phyloP scores from a whole-genome alignment of 495 filamentous ascomycete species.

The Penicillium robsamsonii region DNA sequence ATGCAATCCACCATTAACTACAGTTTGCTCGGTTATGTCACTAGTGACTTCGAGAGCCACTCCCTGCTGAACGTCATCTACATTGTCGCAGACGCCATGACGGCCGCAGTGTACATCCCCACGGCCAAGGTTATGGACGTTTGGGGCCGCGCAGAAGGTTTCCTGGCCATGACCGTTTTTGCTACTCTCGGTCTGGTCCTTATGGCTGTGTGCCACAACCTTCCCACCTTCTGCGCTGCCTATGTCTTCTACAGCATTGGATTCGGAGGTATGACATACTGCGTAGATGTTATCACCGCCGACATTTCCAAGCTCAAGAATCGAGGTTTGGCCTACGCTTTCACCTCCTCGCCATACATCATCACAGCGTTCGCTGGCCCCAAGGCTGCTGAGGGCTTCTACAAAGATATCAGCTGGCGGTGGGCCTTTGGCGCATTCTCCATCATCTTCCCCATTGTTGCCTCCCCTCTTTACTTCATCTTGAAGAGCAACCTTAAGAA shows the following conservation, averaged over 20 bases:
- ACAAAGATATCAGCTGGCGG: conserved; percentile 50
- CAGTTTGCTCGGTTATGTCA: conserved; percentile 35
- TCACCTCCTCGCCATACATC: conserved; percentile 50
- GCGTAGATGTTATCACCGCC: conserved; percentile 55
- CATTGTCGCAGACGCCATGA: conserved; percentile 48
- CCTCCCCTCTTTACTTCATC: conserved; percentile 44
- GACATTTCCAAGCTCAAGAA: conserved; percentile 59
- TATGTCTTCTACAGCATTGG: conserved; percentile 52
- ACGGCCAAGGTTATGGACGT: conserved; percentile 68
- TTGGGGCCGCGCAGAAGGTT: conserved; percentile 59
- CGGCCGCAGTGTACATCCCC: conserved; percentile 47
- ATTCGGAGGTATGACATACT: conserved; percentile 54
- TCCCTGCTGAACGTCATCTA: conserved; percentile 57
- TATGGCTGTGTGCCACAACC: conserved; percentile 49
- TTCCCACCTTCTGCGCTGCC: conserved; percentile 50
- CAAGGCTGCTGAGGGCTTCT: conserved; percentile 37
- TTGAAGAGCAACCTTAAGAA: conserved; percentile 52
- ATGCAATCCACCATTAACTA: conserved; percentile 35
- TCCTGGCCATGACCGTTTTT: conserved; percentile 42
- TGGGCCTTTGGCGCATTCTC: conserved; percentile 60
- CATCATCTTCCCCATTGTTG: conserved; percentile 55
- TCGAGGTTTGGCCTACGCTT: conserved; percentile 58
- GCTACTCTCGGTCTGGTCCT: conserved; percentile 45
- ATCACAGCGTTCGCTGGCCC: conserved; percentile 41
- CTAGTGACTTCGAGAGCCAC: conserved; percentile 55